These are phyloP conservation scores for Aspergillus cavernicola DNA, from an alignment of 495 filamentous ascomycete genomes.

Conservation along the genomic window DNA sequence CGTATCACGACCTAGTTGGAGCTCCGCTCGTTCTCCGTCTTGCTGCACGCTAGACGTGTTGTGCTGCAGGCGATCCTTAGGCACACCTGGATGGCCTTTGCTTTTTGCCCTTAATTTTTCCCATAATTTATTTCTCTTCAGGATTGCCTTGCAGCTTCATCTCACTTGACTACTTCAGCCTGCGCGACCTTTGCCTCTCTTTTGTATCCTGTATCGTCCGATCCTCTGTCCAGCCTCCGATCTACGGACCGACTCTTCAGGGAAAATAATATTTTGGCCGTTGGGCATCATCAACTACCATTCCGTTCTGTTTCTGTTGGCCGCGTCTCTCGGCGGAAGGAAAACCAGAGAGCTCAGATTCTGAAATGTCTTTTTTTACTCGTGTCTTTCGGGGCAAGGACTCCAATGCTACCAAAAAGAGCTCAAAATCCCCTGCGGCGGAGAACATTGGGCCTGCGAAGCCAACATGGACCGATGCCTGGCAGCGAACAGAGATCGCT, in stretches of 20 bases:
- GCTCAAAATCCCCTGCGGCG: conserved; percentile 48
- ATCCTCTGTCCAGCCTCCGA: neutral
- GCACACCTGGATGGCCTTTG: conserved; percentile 16
- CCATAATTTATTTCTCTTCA: conserved; percentile 3
- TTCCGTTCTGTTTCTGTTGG: conserved; percentile 9
- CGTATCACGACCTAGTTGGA: conserved; percentile 9
- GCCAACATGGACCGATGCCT: conserved; percentile 85
- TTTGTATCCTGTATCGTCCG: neutral
- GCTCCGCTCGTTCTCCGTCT: conserved; percentile 15
- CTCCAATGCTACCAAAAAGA: conserved; percentile 55
- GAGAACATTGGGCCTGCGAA: conserved; percentile 52
- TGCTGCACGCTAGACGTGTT: conserved; percentile 26
- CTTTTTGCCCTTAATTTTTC: conserved; percentile 17
- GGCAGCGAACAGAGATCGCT: conserved; percentile 77
- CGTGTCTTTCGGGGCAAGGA: conserved; percentile 70
- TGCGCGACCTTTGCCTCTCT: neutral
- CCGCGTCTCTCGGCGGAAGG: conserved; percentile 18
- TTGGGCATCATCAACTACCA: conserved; percentile 9
- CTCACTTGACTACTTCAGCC: conserved; percentile 11
- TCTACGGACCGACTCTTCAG: neutral
- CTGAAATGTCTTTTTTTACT: conserved; percentile 62
- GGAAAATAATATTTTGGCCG: neutral
- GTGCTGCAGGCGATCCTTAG: conserved; percentile 36
- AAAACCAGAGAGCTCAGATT: conserved; percentile 10
- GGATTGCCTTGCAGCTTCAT: neutral